Evolutionary conservation across 176 grass and related monocot species (phyloP).

Genomic region (Musa beccarii): DNA sequence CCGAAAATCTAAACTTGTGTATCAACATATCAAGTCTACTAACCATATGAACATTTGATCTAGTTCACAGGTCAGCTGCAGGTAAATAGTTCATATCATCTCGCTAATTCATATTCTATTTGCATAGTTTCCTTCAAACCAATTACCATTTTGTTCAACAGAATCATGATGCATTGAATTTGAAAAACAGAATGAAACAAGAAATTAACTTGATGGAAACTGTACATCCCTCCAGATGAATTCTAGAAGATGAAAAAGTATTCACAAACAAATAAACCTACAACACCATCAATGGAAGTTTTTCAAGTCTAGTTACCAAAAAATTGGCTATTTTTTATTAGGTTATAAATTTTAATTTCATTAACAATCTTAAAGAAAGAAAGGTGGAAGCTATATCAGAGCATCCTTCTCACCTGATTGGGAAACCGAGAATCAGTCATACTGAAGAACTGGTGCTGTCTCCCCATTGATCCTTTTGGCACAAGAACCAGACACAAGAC

Average conservation of each 20-base stretch:
- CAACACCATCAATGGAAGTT: too few relatives aligned
- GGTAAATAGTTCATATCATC: too few relatives aligned
- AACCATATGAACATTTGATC: too few relatives aligned
- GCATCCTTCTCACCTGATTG: not conserved
- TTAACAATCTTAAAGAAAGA: not conserved
- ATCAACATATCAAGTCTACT: too few relatives aligned
- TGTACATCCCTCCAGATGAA: not conserved
- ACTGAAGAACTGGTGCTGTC: not conserved
- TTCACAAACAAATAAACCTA: not conserved
- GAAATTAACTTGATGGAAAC: not conserved
- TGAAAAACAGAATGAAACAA: not conserved
- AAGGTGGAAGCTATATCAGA: not conserved
- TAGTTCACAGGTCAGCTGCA: too few relatives aligned
- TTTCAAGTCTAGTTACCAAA: too few relatives aligned
- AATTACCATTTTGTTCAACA: not conserved
- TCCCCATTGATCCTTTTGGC: not conserved
- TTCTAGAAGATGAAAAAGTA: not conserved
- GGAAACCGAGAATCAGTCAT: not conserved
- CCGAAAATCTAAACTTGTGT: too few relatives aligned
- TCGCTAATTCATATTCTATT: too few relatives aligned
- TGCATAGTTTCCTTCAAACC: not conserved
- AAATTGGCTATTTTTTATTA: too few relatives aligned
- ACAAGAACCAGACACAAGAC: slow-evolving; percentile 2
- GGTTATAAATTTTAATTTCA: too few relatives aligned
- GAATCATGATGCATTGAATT: not conserved